These are phyloP conservation scores for Tilletiopsis washingtonensis DNA, from an alignment of 1,284 basidiomycete genomes.

Conservation along the genomic window DNA sequence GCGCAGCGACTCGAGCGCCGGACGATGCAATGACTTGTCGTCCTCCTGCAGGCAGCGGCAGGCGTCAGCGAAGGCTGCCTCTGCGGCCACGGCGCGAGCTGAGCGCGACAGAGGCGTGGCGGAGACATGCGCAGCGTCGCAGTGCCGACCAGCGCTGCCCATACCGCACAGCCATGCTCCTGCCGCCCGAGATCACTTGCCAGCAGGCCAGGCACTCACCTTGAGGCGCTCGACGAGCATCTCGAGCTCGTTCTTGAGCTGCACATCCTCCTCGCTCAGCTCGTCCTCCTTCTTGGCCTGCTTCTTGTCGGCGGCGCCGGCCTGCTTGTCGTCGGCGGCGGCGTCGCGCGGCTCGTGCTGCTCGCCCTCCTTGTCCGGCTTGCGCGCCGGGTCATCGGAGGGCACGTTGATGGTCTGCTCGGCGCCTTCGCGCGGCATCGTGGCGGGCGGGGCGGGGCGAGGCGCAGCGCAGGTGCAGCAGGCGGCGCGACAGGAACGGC, in stretches of 20 bases:
- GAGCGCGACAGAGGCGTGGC: too few relatives aligned
- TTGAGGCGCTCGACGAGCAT: constrained; percentile 93
- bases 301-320: constrained; percentile 25
- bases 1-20: constrained; percentile 86
- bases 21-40: constrained; percentile 72
- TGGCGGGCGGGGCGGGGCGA: neutral
- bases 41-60: constrained; percentile 55
- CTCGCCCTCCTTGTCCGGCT: constrained; percentile 31
- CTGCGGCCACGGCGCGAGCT: too few relatives aligned
- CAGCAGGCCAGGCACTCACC: constrained; percentile 54
- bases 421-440: constrained; percentile 14
- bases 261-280: constrained; percentile 79
- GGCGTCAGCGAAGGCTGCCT: neutral
- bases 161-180: too few relatives aligned
- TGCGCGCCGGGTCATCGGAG: constrained; percentile 48
- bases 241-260: constrained; percentile 89
- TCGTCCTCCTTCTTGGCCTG: constrained; percentile 66
- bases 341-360: constrained; percentile 32
- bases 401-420: constrained; percentile 46
- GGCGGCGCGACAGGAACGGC: too few relatives aligned
- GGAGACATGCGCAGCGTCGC: too few relatives aligned
- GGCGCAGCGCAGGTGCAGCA: neutral
- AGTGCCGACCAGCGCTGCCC: too few relatives aligned
- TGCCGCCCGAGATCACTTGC: too few relatives aligned
- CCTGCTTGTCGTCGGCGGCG: constrained; percentile 18